Evolutionary conservation across 345 rosid genomes (phyloP).

Genomic region (Angophora floribunda): DNA sequence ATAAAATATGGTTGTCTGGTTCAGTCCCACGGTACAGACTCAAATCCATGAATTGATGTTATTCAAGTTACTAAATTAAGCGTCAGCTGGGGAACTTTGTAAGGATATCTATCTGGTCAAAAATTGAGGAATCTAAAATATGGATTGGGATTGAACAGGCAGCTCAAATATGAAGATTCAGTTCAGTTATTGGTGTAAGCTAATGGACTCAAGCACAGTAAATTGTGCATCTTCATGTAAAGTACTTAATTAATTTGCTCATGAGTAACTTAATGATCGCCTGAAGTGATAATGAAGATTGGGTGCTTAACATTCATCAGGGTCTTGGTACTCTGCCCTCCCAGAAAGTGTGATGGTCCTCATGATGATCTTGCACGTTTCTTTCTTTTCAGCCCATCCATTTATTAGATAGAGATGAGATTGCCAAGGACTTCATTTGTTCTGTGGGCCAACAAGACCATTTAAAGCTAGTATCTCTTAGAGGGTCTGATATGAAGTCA

Average conservation of each 20-base stretch:
- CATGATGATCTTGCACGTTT: background rate
- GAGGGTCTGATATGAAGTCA: background rate
- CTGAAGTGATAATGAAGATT: background rate
- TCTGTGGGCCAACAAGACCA: background rate
- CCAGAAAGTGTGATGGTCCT: background rate
- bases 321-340: background rate
- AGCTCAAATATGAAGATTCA: background rate
- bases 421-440: background rate
- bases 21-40: background rate
- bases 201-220: background rate
- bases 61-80: background rate
- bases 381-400: background rate
- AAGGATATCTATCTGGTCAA: background rate
- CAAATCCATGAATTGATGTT: background rate
- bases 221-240: background rate
- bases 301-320: background rate
- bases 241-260: background rate
- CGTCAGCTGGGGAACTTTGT: background rate
- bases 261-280: background rate
- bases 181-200: background rate
- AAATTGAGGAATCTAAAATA: background rate
- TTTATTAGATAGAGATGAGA: background rate
- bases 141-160: background rate
- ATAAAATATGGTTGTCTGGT: background rate
- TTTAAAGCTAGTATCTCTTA: background rate